Base-by-base conservation (phyloP, 805 yeast species). In the Myxozyma neglecta region DNA sequence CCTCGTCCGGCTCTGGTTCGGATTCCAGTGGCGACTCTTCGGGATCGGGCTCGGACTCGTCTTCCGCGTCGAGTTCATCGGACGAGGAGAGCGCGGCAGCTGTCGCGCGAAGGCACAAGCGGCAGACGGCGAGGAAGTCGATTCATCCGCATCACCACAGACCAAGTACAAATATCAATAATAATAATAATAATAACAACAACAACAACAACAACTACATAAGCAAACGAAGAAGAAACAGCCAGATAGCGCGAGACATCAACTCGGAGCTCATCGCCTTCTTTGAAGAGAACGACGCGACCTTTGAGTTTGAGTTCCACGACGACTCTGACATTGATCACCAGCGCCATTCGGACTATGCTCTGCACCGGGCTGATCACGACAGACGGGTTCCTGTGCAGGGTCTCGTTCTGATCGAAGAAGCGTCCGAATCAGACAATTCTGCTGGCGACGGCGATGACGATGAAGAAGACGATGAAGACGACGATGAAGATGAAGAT, bases 381-480 rank as follows among this genome's bases (percentile, higher is more conserved):
- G 67, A 62, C 44, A 60, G 54, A 34, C 53, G 40, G 32, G 48
- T 35, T 13, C 53, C 47, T 47, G 48, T 39, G 34, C 48, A 55
- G 18, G 59, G 51, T 18, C 36, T 44, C 44, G 57, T 76, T 64
- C 70, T 54, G 39, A 61, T 57, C 9, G 72, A 72, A 42, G 71
- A 71, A 32, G 71, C 75, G 16, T 74, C 71, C 40, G 69, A 63
- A 5, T 90, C 85, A 53, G 74, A 69, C 9, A 74, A 71, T 20
- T 10, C n/a, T 14, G 75, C 73, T 10, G 78, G 74, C 18, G 76
- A 73, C 6, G 79, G 73, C 16, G 78, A 74, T 40, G 79, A 79
- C 20, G 77, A 78, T 42, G 79, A 73, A 36, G 74, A 73, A 35
- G 72, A 68, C 2, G 71, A 71, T 34, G 78, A 78, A 61, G 80